Conservation (phyloP, 2,329 filamentous ascomycete genomes). For the Botrytis hyacinthi region DNA sequence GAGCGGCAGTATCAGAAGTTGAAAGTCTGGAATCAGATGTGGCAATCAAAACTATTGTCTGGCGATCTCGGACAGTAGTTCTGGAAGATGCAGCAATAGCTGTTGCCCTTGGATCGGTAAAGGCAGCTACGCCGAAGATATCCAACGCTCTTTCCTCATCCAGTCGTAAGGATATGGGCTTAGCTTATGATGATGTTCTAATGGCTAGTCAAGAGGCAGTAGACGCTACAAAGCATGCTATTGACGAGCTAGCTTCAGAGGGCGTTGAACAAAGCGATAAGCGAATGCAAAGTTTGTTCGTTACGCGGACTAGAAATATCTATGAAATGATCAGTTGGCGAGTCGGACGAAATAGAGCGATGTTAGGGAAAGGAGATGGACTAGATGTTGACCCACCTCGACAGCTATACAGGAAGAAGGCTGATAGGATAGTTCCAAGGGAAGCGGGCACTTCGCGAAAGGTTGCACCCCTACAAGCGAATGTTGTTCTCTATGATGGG, state of each 20-base stretch:
- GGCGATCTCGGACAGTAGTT: conserved; percentile 80
- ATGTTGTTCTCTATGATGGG: conserved; percentile 85
- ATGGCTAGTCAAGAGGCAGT: conserved; percentile 90
- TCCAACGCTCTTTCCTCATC: conserved; percentile 48
- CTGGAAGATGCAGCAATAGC: conserved; percentile 94
- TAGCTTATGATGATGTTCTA: conserved; percentile 87
- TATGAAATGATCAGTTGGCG: conserved; percentile 94
- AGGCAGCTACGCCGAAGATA: conserved; percentile 51
- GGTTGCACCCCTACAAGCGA: conserved; percentile 34
- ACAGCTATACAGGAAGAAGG: too few relatives aligned
- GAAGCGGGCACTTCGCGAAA: too few relatives aligned
- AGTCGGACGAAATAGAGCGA: conserved; percentile 71
- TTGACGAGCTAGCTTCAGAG: conserved; percentile 84
- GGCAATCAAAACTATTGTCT: conserved; percentile 73
- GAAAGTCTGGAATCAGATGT: conserved; percentile 52
- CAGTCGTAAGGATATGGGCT: conserved; percentile 67
- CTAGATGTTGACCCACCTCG: too few relatives aligned
- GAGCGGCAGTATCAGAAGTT: conserved; percentile 48
- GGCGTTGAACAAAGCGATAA: conserved; percentile 79
- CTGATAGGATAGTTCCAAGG: too few relatives aligned
- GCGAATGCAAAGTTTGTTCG: conserved; percentile 54
- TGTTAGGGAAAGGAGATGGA: too few relatives aligned
- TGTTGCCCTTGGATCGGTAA: conserved; percentile 72
- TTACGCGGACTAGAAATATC: too few relatives aligned
- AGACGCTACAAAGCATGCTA: conserved; percentile 88